Conservation (phyloP, 148 eudicot genomes). For the Oxyria digyna region DNA sequence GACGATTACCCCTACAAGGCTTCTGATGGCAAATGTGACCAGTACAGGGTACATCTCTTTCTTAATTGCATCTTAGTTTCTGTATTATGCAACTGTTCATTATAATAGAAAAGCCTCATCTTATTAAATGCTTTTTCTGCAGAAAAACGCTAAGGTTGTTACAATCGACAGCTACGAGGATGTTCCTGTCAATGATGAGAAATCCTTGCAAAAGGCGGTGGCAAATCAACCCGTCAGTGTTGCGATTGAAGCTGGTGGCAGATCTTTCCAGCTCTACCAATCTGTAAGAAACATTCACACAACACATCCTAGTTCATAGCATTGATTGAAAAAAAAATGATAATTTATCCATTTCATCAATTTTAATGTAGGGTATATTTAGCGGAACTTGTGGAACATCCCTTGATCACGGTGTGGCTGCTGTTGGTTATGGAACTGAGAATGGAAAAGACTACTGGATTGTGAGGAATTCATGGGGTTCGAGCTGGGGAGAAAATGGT, state of each 20-base stretch:
- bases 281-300: constrained; percentile 8
- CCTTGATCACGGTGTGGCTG: constrained; percentile 20
- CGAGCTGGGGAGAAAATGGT: constrained; percentile 22
- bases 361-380: constrained; percentile 12
- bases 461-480: constrained; percentile 28
- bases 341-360: too few species aligned
- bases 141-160: constrained; percentile 25
- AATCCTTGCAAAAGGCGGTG: constrained; percentile 23
- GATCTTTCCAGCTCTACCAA: constrained; percentile 20
- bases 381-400: constrained; percentile 17
- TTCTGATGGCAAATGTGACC: constrained; percentile 52
- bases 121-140: neutral
- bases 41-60: constrained; percentile 29
- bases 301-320: neutral
- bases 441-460: constrained; percentile 19
- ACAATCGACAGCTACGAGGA: constrained; percentile 21
- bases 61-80: neutral
- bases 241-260: constrained; percentile 29
- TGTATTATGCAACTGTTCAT: neutral
- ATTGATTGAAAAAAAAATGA: too few species aligned
- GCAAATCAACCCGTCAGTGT: constrained; percentile 22
- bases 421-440: constrained; percentile 26
- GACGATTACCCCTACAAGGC: constrained; percentile 72
- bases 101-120: neutral
- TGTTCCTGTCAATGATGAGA: constrained; percentile 24